A percentile compares a stretch with the other conserved stretches of the same genome.
Evolutionary conservation across 176 grass and related monocot genomes (phyloP).

Genomic region (Oryza punctata): DNA sequence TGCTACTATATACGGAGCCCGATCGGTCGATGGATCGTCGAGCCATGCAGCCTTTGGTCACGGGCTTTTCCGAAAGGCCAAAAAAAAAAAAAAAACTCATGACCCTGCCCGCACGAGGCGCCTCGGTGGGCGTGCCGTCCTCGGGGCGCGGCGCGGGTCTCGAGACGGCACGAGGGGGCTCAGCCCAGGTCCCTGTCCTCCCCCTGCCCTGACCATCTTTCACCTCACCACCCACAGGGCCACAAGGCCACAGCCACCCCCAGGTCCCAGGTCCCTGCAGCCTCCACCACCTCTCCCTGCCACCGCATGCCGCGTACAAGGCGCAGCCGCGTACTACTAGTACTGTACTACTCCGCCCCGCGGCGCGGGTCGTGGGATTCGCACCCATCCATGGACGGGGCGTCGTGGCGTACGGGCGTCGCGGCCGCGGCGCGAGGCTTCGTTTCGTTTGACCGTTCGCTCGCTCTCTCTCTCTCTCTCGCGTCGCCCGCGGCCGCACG

Average conservation of each 20-base stretch:
- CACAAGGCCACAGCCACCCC: background rate
- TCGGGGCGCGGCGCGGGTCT: background rate
- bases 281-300: too few relatives aligned
- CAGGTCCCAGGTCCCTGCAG: background rate
- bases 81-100: background rate
- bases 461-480: background rate
- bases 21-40: too few relatives aligned
- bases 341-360: too few relatives aligned
- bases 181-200: background rate
- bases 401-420: too few relatives aligned
- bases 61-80: too few relatives aligned
- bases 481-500: constrained; percentile 29
- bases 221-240: constrained; percentile 7
- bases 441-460: constrained; percentile 14
- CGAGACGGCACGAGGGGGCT: constrained; percentile 39
- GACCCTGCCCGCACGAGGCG: background rate
- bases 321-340: too few relatives aligned
- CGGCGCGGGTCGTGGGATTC: constrained; percentile 2
- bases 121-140: constrained; percentile 12
- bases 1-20: too few relatives aligned
- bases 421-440: too few relatives aligned
- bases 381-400: background rate
- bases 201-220: constrained; percentile 1
- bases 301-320: too few relatives aligned
- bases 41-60: background rate